phyloP scores from a whole-genome alignment of 192 early-diverging fungal genomes.

The Anaeromyces robustus region DNA sequence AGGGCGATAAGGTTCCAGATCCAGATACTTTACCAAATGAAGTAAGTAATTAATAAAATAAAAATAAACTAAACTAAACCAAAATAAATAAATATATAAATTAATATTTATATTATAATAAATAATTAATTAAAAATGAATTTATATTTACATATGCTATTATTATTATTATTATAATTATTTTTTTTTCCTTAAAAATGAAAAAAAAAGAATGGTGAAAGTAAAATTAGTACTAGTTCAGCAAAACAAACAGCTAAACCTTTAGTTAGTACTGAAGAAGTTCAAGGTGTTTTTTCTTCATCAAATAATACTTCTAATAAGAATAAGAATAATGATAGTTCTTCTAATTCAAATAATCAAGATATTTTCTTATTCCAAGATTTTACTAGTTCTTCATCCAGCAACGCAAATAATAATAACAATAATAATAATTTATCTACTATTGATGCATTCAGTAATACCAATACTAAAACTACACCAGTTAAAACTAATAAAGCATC shows the following conservation, averaged over 20 bases:
- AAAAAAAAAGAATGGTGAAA: neutral
- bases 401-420: too few relatives aligned
- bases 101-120: too few relatives aligned
- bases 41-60: neutral
- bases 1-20: constrained; percentile 56
- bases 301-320: neutral
- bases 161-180: too few relatives aligned
- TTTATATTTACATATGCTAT: too few relatives aligned
- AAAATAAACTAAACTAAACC: too few relatives aligned
- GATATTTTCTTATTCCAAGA: neutral
- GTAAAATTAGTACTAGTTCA: neutral
- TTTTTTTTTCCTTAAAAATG: too few relatives aligned
- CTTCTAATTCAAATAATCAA: neutral
- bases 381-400: neutral
- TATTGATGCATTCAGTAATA: neutral
- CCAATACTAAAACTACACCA: neutral
- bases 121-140: too few relatives aligned
- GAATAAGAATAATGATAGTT: neutral
- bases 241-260: neutral
- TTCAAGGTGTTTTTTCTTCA: neutral
- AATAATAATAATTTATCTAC: neutral
- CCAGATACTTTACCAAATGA: constrained; percentile 31
- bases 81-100: too few relatives aligned
- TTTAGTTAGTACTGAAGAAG: neutral
- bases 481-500: neutral